These are phyloP conservation scores for Fragilaria radians DNA, from an alignment of 108 stramenopile genomes.

Conservation along the genomic window DNA sequence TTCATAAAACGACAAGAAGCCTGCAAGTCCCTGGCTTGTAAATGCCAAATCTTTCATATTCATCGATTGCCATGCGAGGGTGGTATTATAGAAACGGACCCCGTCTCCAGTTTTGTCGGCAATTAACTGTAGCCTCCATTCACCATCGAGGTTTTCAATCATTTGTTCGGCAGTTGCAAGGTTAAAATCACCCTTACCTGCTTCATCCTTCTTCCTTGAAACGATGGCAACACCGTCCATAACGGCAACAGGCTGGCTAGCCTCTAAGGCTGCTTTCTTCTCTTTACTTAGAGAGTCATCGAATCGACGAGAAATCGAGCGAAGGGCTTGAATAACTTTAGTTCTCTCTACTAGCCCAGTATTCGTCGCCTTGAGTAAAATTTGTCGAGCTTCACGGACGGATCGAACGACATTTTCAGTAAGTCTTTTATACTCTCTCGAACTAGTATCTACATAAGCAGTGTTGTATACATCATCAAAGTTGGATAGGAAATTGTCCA, in stretches of 20 bases:
- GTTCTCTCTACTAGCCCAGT: slow-evolving; percentile 52
- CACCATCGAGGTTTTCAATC: slow-evolving; percentile 53
- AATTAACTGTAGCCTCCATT: slow-evolving; percentile 75
- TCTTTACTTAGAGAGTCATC: slow-evolving; percentile 54
- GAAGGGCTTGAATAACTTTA: slow-evolving; percentile 61
- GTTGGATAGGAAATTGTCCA: slow-evolving; percentile 57
- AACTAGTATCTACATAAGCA: slow-evolving; percentile 70
- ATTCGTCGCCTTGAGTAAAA: slow-evolving; percentile 63
- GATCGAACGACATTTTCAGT: slow-evolving; percentile 80
- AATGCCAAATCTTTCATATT: slow-evolving; percentile 44
- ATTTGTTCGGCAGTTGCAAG: slow-evolving; percentile 53
- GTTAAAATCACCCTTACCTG: slow-evolving; percentile 38
- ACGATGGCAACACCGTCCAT: slow-evolving; percentile 47
- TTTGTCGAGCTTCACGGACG: slow-evolving; percentile 77
- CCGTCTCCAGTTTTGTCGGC: slow-evolving; percentile 79
- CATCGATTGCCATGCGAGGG: slow-evolving; percentile 52
- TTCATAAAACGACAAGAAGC: slow-evolving; percentile 35
- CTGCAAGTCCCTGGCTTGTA: slow-evolving; percentile 29
- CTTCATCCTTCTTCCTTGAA: slow-evolving; percentile 19
- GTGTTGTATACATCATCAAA: slow-evolving; percentile 84
- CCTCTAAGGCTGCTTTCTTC: slow-evolving; percentile 5
- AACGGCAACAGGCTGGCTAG: slow-evolving; percentile 37
- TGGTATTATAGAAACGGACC: slow-evolving; percentile 74
- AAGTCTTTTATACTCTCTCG: slow-evolving; percentile 54
- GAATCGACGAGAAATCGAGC: slow-evolving; percentile 56